A percentile compares a stretch with the other conserved stretches of the same genome.
These are phyloP conservation scores for Zizania palustris DNA, from an alignment of 202 grass and related monocot species.

Conservation along the genomic window DNA sequence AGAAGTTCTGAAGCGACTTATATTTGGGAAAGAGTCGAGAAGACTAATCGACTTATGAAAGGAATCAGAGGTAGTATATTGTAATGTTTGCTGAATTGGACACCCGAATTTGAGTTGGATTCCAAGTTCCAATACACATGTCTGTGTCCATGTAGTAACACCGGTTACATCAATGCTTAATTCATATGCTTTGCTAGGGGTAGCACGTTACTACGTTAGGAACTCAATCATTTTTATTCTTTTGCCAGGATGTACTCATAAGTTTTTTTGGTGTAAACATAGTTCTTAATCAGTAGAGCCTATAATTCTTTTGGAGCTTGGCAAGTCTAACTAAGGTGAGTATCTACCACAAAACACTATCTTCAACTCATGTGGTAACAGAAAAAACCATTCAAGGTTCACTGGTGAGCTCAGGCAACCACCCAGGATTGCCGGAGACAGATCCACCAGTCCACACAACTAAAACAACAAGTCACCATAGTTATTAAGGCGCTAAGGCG, in stretches of 20 bases:
- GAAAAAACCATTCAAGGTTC: background rate
- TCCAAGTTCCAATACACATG: background rate
- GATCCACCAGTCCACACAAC: background rate
- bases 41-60: too few relatives aligned
- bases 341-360: background rate
- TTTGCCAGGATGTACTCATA: background rate
- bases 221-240: background rate
- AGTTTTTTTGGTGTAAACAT: background rate
- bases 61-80: too few relatives aligned
- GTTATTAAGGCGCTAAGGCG: too few relatives aligned
- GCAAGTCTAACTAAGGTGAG: background rate
- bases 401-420: background rate
- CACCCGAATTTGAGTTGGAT: background rate
- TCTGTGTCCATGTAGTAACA: background rate
- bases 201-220: background rate
- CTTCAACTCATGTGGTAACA: background rate
- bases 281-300: background rate
- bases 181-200: background rate
- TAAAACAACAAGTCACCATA: background rate
- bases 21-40: too few relatives aligned
- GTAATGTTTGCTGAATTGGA: background rate
- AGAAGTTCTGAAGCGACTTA: too few relatives aligned
- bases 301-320: background rate
- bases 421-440: background rate
- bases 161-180: background rate